Percentiles rank a stretch among this genome's conserved stretches.
These are phyloP conservation scores for Vitis rotundifolia DNA, from an alignment of 164 flowering plant genomes.

Conservation along the genomic window DNA sequence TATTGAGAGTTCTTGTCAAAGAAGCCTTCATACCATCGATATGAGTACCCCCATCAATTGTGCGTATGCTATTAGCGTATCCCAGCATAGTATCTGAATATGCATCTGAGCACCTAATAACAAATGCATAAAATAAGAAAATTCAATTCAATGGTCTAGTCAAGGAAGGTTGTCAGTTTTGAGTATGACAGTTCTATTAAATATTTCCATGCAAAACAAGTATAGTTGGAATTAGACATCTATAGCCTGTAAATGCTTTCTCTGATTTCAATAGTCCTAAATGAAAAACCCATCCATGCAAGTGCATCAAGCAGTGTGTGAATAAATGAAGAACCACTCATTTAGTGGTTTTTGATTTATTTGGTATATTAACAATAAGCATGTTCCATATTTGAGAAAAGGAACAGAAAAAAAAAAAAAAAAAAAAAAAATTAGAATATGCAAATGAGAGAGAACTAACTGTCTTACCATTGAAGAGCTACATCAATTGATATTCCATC, in stretches of 20 bases:
- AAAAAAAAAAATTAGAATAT: slow-evolving; percentile 1
- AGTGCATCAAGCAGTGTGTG: neutral
- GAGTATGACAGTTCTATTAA: neutral
- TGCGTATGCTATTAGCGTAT: slow-evolving; percentile 97
- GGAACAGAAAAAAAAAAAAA: slow-evolving; percentile 1
- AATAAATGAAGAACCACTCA: neutral
- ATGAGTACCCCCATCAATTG: slow-evolving; percentile 98
- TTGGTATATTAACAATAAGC: neutral
- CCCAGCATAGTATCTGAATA: slow-evolving; percentile 94
- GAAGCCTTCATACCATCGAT: slow-evolving; percentile 93
- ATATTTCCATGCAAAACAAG: neutral
- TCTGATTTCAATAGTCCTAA: neutral
- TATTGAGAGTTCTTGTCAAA: slow-evolving; percentile 86
- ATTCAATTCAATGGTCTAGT: neutral
- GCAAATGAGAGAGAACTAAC: neutral
- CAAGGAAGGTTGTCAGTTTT: neutral
- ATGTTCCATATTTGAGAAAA: neutral
- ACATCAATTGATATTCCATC: slow-evolving; percentile 77
- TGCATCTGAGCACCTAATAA: slow-evolving; percentile 86
- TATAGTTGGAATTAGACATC: neutral
- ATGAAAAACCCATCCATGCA: neutral
- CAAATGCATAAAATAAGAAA: neutral
- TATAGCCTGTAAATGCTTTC: neutral
- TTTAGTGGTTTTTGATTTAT: neutral
- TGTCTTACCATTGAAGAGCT: slow-evolving; percentile 83